Conservation (phyloP, 345 rosid genomes). For the Isatis tinctoria region DNA sequence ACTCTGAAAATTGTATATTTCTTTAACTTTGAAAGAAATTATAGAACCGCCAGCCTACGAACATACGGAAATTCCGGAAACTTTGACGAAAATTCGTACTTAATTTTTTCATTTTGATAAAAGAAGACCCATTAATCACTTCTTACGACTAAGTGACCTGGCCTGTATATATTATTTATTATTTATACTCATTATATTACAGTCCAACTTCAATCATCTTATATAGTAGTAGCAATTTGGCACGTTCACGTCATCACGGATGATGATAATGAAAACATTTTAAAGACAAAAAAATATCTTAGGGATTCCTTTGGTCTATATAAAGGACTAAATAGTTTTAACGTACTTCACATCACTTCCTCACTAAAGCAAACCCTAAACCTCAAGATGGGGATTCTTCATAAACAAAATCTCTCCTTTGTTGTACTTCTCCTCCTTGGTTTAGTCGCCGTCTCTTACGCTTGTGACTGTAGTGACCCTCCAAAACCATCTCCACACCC, state of each 20-base stretch:
- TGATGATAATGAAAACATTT: slow-evolving; percentile 3
- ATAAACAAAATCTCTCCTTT: slow-evolving; percentile 13
- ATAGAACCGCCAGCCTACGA: neutral
- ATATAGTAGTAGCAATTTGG: neutral
- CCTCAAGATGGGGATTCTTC: slow-evolving; percentile 27
- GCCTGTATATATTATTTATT: neutral
- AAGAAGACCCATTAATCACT: neutral
- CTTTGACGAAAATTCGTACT: neutral
- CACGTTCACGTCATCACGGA: slow-evolving; percentile 31
- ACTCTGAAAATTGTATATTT: too few relatives aligned
- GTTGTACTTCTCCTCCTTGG: slow-evolving; percentile 18
- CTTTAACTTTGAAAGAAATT: too few relatives aligned
- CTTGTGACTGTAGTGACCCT: slow-evolving; percentile 33
- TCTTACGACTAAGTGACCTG: neutral
- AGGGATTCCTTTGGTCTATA: slow-evolving; percentile 6
- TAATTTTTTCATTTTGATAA: neutral
- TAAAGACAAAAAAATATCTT: neutral
- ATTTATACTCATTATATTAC: neutral
- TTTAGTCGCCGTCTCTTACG: slow-evolving; percentile 6
- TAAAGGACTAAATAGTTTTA: slow-evolving; percentile 4
- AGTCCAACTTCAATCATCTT: slow-evolving; percentile 12
- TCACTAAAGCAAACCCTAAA: slow-evolving; percentile 10
- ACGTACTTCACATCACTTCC: slow-evolving; percentile 18
- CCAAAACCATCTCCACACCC: slow-evolving; percentile 36
- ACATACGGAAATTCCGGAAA: neutral